Conservation (phyloP, 768 basidiomycete genomes). For the Serendipita indica region DNA sequence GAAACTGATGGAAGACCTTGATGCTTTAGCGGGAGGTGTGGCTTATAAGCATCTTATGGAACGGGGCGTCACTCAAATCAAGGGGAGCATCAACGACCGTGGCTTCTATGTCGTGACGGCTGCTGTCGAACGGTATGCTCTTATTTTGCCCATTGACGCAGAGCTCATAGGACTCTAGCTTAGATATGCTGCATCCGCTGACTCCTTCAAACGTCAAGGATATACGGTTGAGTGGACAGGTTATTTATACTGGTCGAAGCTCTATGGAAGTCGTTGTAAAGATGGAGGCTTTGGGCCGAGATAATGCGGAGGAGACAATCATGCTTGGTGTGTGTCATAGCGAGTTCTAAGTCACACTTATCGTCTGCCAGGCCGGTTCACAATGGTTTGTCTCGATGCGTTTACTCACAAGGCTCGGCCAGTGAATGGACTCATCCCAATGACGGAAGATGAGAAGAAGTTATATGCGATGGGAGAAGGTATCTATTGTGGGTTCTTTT, state of each 20-base stretch:
- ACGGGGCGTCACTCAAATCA: slow-evolving; percentile 37
- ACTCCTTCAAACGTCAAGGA: slow-evolving; percentile 33
- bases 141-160: not conserved
- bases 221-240: slow-evolving; percentile 62
- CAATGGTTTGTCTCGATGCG: slow-evolving; percentile 73
- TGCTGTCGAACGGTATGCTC: slow-evolving; percentile 53
- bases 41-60: slow-evolving; percentile 73
- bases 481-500: slow-evolving; percentile 17
- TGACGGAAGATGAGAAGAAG: slow-evolving; percentile 45
- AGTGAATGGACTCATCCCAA: slow-evolving; percentile 47
- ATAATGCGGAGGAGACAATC: slow-evolving; percentile 41
- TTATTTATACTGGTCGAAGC: slow-evolving; percentile 59
- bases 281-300: slow-evolving; percentile 50
- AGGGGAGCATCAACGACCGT: slow-evolving; percentile 39
- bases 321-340: slow-evolving; percentile 37
- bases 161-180: slow-evolving; percentile 23
- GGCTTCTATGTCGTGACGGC: slow-evolving; percentile 78
- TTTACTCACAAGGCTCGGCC: slow-evolving; percentile 44
- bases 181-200: slow-evolving; percentile 52
- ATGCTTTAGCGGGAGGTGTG: slow-evolving; percentile 73
- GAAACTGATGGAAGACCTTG: slow-evolving; percentile 66
- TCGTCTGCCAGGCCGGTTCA: slow-evolving; percentile 54
- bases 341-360: slow-evolving; percentile 3
- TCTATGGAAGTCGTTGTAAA: slow-evolving; percentile 81
- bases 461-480: slow-evolving; percentile 56